Base-by-base conservation (phyloP, 2,329 filamentous ascomycete genomes). In the Harringtonia aguacate region DNA sequence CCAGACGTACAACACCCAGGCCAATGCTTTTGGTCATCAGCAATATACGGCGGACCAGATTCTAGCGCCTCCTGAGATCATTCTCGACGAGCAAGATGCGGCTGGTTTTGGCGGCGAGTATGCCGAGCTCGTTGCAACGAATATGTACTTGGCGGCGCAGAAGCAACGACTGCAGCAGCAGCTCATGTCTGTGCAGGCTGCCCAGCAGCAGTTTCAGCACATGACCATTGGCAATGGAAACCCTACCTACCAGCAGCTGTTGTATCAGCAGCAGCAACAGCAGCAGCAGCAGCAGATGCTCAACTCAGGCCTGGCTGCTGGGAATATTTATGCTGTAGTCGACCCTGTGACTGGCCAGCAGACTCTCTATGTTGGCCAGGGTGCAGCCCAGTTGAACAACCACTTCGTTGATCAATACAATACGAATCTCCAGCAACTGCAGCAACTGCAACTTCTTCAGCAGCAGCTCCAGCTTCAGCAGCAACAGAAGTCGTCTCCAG, bases 91-190 rank as follows among this genome's bases (percentile, higher is more conserved):
- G 50, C 74, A 80, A 55, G 72, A 73, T 38, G 78, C 83, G 54
- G 76, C 85, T 48, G 73, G 81, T 53, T 85, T 94, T 67, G 92
- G 97, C 56, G 87, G 89, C 42, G 82, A 78, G 48, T 92, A 95
- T 53, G 86, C 88, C 43, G 87, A 95, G 64, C 72, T 97, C 51
- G 77, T 95, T 57, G 84, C 87, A 46, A 94, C 88, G 56, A 95
- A 95, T 62, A 68, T 92, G 60, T 94, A 94, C 58, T 75, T 98
- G 41, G 87, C 88, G 34, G 87, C 95, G 59, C 89, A 95, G 65
- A 90, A 97, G 66, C 88, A 95, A 67, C 84, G 86, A 51, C 78
- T 97, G 42, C 89, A 97, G 66, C 89, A 95, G 66, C 88, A 97
- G 66, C 75, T 97, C 52, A 77, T 87, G 53, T 85, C 70, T 52